phyloP scores from a whole-genome alignment of 108 stramenopile species.

The Cylindrotheca fusiformis region DNA sequence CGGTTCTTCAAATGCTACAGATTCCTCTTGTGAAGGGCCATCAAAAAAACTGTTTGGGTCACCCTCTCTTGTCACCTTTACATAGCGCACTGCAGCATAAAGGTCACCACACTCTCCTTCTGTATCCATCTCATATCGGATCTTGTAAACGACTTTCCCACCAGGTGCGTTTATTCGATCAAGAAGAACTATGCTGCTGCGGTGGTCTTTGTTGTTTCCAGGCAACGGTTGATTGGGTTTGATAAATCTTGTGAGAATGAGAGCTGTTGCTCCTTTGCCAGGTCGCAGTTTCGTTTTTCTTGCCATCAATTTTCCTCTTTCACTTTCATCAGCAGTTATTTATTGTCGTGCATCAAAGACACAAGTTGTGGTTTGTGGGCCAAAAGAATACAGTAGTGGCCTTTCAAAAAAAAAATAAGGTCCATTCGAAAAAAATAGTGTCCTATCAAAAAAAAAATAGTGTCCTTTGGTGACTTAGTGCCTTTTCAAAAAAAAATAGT shows the following conservation, averaged over 20 bases:
- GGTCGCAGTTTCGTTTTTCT: no score
- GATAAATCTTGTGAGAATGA: neutral
- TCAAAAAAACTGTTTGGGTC: neutral
- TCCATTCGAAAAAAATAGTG: no score
- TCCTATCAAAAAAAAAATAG: no score
- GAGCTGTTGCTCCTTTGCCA: no score
- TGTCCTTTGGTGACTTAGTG: no score
- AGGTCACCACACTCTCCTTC: neutral
- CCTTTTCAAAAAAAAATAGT: no score
- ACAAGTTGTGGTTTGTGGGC: no score
- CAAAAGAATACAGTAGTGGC: no score
- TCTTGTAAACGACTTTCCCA: neutral
- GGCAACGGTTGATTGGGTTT: neutral
- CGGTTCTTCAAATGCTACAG: slow-evolving; percentile 2
- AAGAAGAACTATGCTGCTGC: neutral
- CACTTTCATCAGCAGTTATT: no score
- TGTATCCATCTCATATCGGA: neutral
- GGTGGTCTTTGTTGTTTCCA: neutral
- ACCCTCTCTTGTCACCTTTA: slow-evolving; percentile 1
- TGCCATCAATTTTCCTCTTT: no score
- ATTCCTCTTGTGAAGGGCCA: neutral
- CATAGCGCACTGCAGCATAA: neutral
- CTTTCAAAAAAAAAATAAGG: no score
- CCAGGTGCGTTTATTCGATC: neutral
- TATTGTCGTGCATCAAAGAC: no score